A percentile compares a stretch with the other conserved stretches of the same genome.
Conservation (phyloP, 345 rosid genomes). For the Eucalyptus marginata region DNA sequence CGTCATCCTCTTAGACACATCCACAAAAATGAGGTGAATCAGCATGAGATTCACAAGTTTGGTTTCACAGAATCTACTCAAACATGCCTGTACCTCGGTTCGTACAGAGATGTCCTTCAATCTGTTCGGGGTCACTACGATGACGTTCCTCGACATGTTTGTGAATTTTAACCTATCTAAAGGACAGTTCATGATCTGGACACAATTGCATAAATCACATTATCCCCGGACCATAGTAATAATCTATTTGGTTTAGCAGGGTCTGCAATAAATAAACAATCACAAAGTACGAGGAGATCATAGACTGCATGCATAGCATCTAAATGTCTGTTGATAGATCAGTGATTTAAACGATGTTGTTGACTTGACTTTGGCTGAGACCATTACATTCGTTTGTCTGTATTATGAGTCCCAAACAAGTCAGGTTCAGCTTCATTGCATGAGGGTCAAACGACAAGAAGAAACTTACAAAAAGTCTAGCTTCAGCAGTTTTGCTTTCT, state of each 20-base stretch:
- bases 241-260: neutral
- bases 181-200: neutral
- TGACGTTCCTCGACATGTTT: neutral
- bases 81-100: neutral
- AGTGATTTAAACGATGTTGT: neutral
- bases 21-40: neutral
- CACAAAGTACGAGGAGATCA: neutral
- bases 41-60: neutral
- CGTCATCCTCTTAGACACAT: constrained; percentile 40
- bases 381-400: neutral
- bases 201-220: neutral
- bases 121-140: neutral
- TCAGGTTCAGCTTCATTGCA: neutral
- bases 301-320: neutral
- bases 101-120: neutral
- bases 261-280: neutral
- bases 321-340: neutral
- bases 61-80: neutral
- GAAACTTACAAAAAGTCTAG: neutral
- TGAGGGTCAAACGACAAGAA: neutral
- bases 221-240: neutral
- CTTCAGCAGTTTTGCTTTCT: neutral
- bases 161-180: neutral
- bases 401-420: neutral
- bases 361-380: neutral